Base-by-base conservation (phyloP, 768 basidiomycete species). In the Harrya chromipes region DNA sequence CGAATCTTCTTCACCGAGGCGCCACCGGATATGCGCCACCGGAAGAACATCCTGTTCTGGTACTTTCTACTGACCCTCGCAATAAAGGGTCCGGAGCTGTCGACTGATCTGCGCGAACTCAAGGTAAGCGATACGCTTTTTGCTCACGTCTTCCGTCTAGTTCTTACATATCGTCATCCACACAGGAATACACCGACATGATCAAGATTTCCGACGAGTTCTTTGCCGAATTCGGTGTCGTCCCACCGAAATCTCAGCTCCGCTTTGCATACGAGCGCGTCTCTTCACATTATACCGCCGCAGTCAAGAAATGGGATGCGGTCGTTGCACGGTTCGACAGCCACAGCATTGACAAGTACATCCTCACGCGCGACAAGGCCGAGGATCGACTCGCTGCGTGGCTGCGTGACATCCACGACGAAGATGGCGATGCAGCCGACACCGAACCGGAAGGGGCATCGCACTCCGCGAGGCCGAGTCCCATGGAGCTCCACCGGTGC, bases 11-110 rank as follows among this genome's bases (percentile, higher is more conserved):
- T 82, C 4, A 62, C 69, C 0, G 66, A 79, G 40, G 81, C 82
- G 0, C 81, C 83, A 0, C 83, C 83, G 0, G 83, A 85, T 54
- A 77, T 79, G 45, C 69, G 80, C 13, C 72, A 82, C 55, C 80
- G 82, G 75, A 77, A 76, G 64, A 76, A 74, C 27, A 74, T 83
- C 4, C 56, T 78, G 26, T 79, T 80, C 56, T 83, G 82, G 81
- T 74, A 76, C 56, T 75, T 81, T 14, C 55, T 84, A 16, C 67
- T 83, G 17, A 76, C 73, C 9, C 63, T 85, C 19, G 67, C 75
- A 8, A 69, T 80, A 29, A 72, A 72, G 29, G 82, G 81, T 8
- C 69, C 74, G 1, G 72, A 79, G 27, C 58, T 81, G 20, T 75
- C 74, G 43, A 49, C 61, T 0, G 74, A 81, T 55, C 62, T 85